Conservation (phyloP, 768 basidiomycete species). For the Russula vinacea region DNA sequence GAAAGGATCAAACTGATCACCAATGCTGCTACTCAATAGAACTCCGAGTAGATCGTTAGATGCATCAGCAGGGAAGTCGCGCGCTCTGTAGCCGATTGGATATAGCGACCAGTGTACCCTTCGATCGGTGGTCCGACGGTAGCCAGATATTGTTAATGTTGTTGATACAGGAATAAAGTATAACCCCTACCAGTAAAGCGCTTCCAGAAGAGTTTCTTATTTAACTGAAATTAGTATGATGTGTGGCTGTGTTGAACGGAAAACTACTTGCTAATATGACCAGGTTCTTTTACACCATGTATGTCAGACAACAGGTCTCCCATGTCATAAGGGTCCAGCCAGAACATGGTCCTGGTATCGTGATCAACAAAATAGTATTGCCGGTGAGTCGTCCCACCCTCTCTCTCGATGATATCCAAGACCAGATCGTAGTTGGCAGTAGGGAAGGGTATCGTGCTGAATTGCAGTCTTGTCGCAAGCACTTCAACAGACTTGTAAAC, state of each 20-base stretch:
- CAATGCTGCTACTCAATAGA: constrained; percentile 17
- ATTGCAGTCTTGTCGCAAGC: not conserved
- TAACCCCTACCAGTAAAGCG: constrained; percentile 16
- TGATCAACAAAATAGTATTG: constrained; percentile 24
- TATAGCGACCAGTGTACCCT: constrained; percentile 25
- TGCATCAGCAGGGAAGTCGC: constrained; percentile 4
- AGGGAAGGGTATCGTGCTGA: not conserved
- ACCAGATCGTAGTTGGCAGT: constrained; percentile 5
- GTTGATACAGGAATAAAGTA: too few species aligned
- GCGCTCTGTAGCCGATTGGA: constrained; percentile 2
- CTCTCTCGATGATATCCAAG: constrained; percentile 2
- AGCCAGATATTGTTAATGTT: rapidly evolving
- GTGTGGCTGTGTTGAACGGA: not conserved
- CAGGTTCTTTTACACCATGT: not conserved
- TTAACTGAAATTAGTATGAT: not conserved
- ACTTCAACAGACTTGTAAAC: not conserved
- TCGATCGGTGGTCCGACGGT: not conserved
- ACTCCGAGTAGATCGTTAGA: not conserved
- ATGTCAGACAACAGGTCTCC: not conserved
- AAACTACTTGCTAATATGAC: constrained; percentile 18
- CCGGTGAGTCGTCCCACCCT: not conserved
- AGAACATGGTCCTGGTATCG: constrained; percentile 6
- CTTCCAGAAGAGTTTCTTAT: constrained; percentile 11
- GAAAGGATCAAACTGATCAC: not conserved
- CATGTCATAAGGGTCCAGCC: constrained; percentile 3